Evolutionary conservation across 2,329 filamentous ascomycete genomes (phyloP).

Genomic region (Fusarium penzigii): DNA sequence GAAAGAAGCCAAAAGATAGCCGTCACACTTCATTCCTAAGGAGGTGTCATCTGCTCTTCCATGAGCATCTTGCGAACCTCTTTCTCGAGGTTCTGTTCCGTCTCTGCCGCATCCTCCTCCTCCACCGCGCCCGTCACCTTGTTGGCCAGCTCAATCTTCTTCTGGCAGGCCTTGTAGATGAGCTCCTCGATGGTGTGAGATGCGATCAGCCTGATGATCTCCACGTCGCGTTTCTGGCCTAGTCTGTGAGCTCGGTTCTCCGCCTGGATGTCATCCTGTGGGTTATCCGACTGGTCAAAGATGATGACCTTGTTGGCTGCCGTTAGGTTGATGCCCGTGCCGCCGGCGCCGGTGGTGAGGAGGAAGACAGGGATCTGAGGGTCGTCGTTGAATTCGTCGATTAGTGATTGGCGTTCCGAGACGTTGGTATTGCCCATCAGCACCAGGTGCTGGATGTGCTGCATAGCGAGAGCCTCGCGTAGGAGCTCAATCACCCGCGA

Average conservation of each 20-base stretch:
- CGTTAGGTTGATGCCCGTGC: slow-evolving; percentile 95
- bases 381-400: slow-evolving; percentile 82
- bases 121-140: slow-evolving; percentile 49
- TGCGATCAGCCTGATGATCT: slow-evolving; percentile 84
- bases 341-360: slow-evolving; percentile 88
- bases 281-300: slow-evolving; percentile 96
- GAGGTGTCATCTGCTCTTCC: slow-evolving; percentile 40
- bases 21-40: slow-evolving; percentile 29
- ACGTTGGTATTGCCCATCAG: slow-evolving; percentile 85
- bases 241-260: slow-evolving; percentile 96
- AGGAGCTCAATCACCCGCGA: slow-evolving; percentile 89
- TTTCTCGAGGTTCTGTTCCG: slow-evolving; percentile 42
- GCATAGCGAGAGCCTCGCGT: slow-evolving; percentile 73
- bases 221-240: slow-evolving; percentile 86
- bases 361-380: slow-evolving; percentile 84
- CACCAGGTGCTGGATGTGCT: slow-evolving; percentile 76
- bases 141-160: slow-evolving; percentile 85
- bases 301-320: slow-evolving; percentile 97
- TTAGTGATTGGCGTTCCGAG: slow-evolving; percentile 78
- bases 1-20: not conserved
- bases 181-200: slow-evolving; percentile 87
- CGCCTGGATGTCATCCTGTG: slow-evolving; percentile 96
- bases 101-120: slow-evolving; percentile 30
- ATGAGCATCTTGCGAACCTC: slow-evolving; percentile 48
- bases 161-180: slow-evolving; percentile 86